A percentile compares a stretch with the other conserved stretches of the same genome.
These are phyloP conservation scores for Pelargonium exstipulatum DNA, from an alignment of 441 rosid genomes.

Conservation along the genomic window DNA sequence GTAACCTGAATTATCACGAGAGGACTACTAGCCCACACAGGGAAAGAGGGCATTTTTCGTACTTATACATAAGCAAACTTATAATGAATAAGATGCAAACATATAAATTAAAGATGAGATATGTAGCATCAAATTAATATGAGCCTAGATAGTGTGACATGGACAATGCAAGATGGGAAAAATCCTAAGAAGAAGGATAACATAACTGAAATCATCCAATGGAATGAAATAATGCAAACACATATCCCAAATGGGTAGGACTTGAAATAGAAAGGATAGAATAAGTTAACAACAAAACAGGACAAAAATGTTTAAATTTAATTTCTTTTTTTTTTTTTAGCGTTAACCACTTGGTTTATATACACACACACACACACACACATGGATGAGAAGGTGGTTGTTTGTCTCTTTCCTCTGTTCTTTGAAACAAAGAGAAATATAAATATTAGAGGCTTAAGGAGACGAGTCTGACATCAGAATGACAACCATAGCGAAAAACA, in stretches of 20 bases:
- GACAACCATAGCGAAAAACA: not conserved
- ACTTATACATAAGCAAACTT: too few species aligned
- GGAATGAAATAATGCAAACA: constrained; percentile 64
- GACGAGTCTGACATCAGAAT: not conserved
- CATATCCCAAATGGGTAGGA: not conserved
- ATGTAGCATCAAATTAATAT: too few species aligned
- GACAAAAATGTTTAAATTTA: not conserved
- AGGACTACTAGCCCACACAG: not conserved
- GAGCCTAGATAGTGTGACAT: constrained; percentile 4
- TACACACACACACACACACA: too few species aligned
- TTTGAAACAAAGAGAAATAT: too few species aligned
- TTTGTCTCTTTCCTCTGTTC: too few species aligned
- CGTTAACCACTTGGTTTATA: too few species aligned
- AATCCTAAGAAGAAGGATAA: constrained; percentile 70
- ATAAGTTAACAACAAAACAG: not conserved
- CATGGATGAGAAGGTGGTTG: too few species aligned
- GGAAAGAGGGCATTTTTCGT: not conserved
- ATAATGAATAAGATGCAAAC: too few species aligned
- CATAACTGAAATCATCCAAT: constrained; percentile 70
- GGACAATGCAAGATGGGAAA: constrained; percentile 58
- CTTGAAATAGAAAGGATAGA: not conserved
- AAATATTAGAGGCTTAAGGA: too few species aligned
- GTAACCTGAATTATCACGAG: not conserved
- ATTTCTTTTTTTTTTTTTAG: too few species aligned
- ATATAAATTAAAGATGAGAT: not conserved